phyloP scores from a whole-genome alignment of 768 basidiomycete species.

The Gymnopilus junonius region DNA sequence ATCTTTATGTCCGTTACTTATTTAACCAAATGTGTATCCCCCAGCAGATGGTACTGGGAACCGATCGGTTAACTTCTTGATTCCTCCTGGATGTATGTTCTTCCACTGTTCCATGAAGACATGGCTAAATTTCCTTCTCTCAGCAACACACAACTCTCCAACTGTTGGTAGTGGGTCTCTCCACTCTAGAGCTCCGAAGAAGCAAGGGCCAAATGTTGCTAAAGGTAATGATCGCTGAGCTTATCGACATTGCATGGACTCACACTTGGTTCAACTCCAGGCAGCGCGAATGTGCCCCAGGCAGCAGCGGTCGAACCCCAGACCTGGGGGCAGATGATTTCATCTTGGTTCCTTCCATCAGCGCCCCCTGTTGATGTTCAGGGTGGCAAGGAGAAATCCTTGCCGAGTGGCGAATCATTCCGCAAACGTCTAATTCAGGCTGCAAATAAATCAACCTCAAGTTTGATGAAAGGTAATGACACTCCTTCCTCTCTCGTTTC shows the following conservation, averaged over 20 bases:
- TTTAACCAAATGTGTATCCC: conserved; percentile 7
- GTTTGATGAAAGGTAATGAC: conserved; percentile 3
- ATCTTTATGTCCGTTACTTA: conserved; percentile 11
- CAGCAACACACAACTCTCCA: conserved; percentile 6
- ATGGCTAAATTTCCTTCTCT: conserved; percentile 9
- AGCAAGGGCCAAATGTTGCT: conserved; percentile 12
- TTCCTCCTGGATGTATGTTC: conserved; percentile 11
- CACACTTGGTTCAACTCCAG: conserved; percentile 9
- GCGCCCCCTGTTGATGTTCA: conserved; percentile 1
- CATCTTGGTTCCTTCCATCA: conserved; percentile 7
- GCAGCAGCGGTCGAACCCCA: conserved; percentile 7
- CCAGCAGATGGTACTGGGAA: conserved; percentile 15
- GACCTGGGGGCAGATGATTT: conserved; percentile 8
- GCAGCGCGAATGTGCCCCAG: conserved; percentile 6
- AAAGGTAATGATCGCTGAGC: conserved; percentile 9
- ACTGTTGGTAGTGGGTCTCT: conserved; percentile 12
- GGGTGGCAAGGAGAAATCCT: too few relatives aligned
- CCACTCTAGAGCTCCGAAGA: conserved; percentile 8
- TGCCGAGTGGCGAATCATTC: too few relatives aligned
- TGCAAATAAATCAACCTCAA: conserved; percentile 7
- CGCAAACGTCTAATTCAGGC: too few relatives aligned
- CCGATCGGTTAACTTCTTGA: conserved; percentile 7
- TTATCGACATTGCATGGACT: conserved; percentile 8
- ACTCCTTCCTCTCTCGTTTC: conserved; percentile 1
- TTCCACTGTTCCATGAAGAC: conserved; percentile 11